Evolutionary conservation across 2,329 filamentous ascomycete species (phyloP).

Genomic region (Nemania sp.): DNA sequence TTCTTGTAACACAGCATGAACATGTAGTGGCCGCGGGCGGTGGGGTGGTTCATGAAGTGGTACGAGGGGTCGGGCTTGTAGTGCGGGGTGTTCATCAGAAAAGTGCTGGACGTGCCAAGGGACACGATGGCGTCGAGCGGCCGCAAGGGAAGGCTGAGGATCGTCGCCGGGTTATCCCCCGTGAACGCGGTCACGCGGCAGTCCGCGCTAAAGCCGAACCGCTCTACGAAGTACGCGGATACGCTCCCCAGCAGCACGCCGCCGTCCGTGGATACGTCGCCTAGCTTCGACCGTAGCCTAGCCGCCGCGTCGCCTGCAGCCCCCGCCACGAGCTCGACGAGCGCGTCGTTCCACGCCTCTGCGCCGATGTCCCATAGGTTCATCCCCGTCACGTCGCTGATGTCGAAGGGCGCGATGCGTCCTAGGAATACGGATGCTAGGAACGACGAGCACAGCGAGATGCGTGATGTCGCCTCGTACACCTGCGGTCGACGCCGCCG

Average conservation of each 20-base stretch:
- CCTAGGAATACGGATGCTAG: conserved; percentile 89
- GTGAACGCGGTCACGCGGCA: conserved; percentile 86
- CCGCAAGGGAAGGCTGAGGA: conserved; percentile 84
- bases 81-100: conserved; percentile 92
- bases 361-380: conserved; percentile 89
- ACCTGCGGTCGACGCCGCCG: conserved; percentile 77
- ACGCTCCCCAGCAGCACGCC: conserved; percentile 77
- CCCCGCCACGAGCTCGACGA: conserved; percentile 73
- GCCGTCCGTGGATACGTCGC: conserved; percentile 77
- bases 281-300: conserved; percentile 78
- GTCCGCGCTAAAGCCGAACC: conserved; percentile 75
- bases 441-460: conserved; percentile 95
- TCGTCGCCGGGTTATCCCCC: conserved; percentile 94
- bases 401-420: conserved; percentile 83
- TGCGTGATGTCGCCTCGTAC: conserved; percentile 78
- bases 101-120: conserved; percentile 92
- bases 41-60: conserved; percentile 98
- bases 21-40: conserved; percentile 90
- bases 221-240: conserved; percentile 74
- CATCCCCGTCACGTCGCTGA: conserved; percentile 94
- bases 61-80: conserved; percentile 90
- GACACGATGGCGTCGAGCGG: conserved; percentile 92
- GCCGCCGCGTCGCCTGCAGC: conserved; percentile 59
- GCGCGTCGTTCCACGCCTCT: conserved; percentile 71
- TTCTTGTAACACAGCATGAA: conserved; percentile 99